A percentile compares a stretch with the other conserved stretches of the same genome.
phyloP scores from a whole-genome alignment of 2,329 filamentous ascomycete genomes.

The Tolypocladium album region DNA sequence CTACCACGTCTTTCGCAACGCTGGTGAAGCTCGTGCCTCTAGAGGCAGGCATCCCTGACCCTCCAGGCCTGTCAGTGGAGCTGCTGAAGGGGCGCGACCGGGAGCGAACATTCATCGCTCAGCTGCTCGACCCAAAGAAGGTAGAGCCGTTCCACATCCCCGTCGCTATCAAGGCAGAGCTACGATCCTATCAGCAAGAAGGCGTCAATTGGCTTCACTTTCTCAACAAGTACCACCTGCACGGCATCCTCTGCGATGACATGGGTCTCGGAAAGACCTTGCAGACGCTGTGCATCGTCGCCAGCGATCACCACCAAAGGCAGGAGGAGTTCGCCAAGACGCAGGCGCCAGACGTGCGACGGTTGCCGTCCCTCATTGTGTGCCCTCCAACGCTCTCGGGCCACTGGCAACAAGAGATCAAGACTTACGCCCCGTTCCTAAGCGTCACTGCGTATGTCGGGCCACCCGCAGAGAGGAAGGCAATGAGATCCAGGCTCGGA shows the following conservation, averaged over 20 bases:
- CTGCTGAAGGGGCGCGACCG: constrained; percentile 83
- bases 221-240: constrained; percentile 93
- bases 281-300: constrained; percentile 95
- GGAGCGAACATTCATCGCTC: constrained; percentile 91
- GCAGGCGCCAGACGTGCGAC: constrained; percentile 63
- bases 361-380: constrained; percentile 83
- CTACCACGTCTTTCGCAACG: constrained; percentile 94
- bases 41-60: constrained; percentile 94
- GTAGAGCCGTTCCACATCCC: constrained; percentile 90
- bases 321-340: constrained; percentile 85
- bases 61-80: constrained; percentile 81
- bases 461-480: constrained; percentile 67
- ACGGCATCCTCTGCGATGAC: constrained; percentile 96
- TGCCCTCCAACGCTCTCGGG: constrained; percentile 94
- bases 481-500: constrained; percentile 57
- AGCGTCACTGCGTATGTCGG: constrained; percentile 85
- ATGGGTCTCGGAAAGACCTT: constrained; percentile 98
- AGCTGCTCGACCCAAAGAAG: constrained; percentile 94
- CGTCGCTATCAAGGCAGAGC: constrained; percentile 91
- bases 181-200: constrained; percentile 95
- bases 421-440: constrained; percentile 89
- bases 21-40: constrained; percentile 94
- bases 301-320: constrained; percentile 90
- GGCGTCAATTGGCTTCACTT: constrained; percentile 98
- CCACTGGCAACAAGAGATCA: constrained; percentile 98